phyloP scores from a whole-genome alignment of 768 basidiomycete genomes.

The Boletellus ananiceps region DNA sequence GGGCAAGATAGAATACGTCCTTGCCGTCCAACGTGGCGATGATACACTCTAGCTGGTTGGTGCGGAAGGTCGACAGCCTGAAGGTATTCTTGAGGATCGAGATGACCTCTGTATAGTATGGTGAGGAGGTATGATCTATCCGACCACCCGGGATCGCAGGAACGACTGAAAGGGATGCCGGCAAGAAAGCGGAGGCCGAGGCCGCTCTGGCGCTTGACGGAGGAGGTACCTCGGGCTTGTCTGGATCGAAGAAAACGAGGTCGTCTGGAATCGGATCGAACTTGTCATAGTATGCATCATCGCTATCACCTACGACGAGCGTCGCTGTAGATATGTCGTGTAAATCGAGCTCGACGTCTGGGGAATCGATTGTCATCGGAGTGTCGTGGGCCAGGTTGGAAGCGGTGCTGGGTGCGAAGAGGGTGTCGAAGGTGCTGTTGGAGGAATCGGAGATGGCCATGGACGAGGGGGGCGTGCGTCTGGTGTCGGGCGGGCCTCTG shows the following conservation, averaged over 20 bases:
- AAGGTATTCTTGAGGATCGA: slow-evolving; percentile 44
- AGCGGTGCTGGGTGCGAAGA: not conserved
- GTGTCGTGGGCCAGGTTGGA: slow-evolving; percentile 2
- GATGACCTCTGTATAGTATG: slow-evolving; percentile 30
- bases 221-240: slow-evolving; percentile 9
- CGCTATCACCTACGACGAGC: slow-evolving; percentile 32
- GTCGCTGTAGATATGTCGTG: slow-evolving; percentile 15
- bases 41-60: slow-evolving; percentile 85
- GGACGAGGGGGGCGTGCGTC: slow-evolving; percentile 14
- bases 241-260: slow-evolving; percentile 11
- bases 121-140: slow-evolving; percentile 30
- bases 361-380: slow-evolving; percentile 4
- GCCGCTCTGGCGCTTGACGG: slow-evolving; percentile 4
- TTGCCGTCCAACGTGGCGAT: slow-evolving; percentile 69
- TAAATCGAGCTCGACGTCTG: slow-evolving; percentile 20
- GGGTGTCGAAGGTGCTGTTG: slow-evolving; percentile 8
- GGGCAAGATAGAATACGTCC: slow-evolving; percentile 94
- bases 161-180: not conserved
- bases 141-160: slow-evolving; percentile 5
- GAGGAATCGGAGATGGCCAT: slow-evolving; percentile 17
- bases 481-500: not conserved
- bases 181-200: slow-evolving; percentile 12
- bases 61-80: slow-evolving; percentile 61
- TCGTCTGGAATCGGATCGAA: slow-evolving; percentile 33
- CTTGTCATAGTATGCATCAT: slow-evolving; percentile 46